phyloP scores from a whole-genome alignment of 2,329 filamentous ascomycete species.

The Fusarium sp. region DNA sequence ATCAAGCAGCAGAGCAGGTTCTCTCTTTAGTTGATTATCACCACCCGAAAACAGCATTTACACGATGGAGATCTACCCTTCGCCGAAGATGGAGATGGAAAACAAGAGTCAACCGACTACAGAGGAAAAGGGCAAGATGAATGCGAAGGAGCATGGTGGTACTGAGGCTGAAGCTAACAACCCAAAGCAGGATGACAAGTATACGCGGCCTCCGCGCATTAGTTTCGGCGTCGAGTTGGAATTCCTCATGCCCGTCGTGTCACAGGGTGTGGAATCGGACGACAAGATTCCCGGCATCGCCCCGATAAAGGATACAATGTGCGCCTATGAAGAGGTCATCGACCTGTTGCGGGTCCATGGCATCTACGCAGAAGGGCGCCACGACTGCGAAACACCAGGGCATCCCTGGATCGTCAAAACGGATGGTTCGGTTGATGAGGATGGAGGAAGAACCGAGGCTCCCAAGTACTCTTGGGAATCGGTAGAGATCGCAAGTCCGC shows the following conservation, averaged over 20 bases:
- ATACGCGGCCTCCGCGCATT: constrained; percentile 31
- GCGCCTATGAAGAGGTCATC: neutral
- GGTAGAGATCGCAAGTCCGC: constrained; percentile 53
- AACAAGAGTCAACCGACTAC: neutral
- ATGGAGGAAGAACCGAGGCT: neutral
- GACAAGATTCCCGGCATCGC: constrained; percentile 17
- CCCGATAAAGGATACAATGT: neutral
- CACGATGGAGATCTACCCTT: neutral
- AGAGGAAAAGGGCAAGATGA: constrained; percentile 7
- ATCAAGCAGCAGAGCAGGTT: constrained; percentile 3
- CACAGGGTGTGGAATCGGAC: neutral
- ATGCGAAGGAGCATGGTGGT: neutral
- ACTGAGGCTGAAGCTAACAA: neutral
- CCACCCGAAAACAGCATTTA: neutral
- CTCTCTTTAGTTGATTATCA: neutral
- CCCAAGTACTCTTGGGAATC: constrained; percentile 37
- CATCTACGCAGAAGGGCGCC: neutral
- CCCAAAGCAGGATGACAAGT: constrained; percentile 6
- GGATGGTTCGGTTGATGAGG: constrained; percentile 18
- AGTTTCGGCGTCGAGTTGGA: constrained; percentile 43
- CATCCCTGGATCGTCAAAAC: constrained; percentile 21
- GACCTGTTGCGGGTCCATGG: constrained; percentile 8
- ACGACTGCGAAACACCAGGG: neutral
- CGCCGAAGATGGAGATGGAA: neutral
- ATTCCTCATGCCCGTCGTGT: constrained; percentile 23